phyloP scores from a whole-genome alignment of 345 rosid genomes.

The Barbarea vulgaris region DNA sequence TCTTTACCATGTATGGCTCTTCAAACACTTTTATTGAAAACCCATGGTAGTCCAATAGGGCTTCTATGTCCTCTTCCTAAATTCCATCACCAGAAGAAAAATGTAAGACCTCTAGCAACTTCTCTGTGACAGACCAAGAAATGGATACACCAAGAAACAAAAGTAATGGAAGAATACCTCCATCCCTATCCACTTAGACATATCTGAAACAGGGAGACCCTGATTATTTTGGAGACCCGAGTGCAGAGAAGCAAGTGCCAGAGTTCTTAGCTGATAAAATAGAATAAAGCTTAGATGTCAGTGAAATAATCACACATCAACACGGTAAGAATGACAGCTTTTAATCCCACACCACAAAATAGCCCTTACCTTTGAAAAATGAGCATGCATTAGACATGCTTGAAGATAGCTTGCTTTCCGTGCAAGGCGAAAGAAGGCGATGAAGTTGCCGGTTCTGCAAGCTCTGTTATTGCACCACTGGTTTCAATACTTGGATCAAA shows the following conservation, averaged over 20 bases:
- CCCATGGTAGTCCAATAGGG: conserved; percentile 72
- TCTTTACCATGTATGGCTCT: conserved; percentile 94
- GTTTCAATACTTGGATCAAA: conserved; percentile 41
- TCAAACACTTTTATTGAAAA: conserved; percentile 75
- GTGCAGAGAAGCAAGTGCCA: conserved; percentile 89
- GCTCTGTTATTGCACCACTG: conserved; percentile 60
- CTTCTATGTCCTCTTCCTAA: conserved; percentile 80
- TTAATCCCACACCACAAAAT: conserved; percentile 22
- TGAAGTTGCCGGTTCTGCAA: conserved; percentile 87
- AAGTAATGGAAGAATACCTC: conserved; percentile 62
- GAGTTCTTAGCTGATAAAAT: conserved; percentile 77
- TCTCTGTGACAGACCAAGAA: conserved; percentile 15
- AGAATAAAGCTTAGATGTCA: conserved; percentile 24
- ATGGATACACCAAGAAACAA: conserved; percentile 9
- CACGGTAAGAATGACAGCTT: conserved; percentile 13
- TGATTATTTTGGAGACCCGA: conserved; percentile 80
- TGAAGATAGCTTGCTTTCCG: conserved; percentile 91
- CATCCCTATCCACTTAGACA: conserved; percentile 87
- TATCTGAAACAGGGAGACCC: conserved; percentile 81
- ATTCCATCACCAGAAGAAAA: conserved; percentile 39
- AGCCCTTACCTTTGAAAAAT: conserved; percentile 80
- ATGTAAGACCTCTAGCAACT: conserved; percentile 35
- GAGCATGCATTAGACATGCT: conserved; percentile 99
- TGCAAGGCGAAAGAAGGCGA: conserved; percentile 90
- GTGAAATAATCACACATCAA: conserved; percentile 24